Conservation (phyloP, 192 early-diverging fungal genomes). For the Chytriomyces hyalinus region DNA sequence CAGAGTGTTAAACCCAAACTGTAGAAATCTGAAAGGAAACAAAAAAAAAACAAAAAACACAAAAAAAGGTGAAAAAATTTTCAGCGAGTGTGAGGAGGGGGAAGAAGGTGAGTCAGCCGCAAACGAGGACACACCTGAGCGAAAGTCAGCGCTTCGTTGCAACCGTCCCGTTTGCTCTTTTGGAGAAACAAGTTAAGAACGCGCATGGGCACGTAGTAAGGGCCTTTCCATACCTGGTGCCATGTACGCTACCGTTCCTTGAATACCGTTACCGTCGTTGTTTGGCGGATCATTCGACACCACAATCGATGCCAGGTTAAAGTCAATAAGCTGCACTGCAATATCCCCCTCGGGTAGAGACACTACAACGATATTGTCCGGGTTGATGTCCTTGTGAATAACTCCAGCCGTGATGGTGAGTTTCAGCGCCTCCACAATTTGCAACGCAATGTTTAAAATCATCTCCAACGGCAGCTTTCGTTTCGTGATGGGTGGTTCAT, state of each 20-base stretch:
- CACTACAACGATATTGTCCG: constrained; percentile 53
- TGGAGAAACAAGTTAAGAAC: constrained; percentile 24
- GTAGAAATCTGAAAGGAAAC: constrained; percentile 54
- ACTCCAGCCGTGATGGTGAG: constrained; percentile 49
- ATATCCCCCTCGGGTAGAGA: constrained; percentile 22
- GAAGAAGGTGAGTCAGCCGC: too few species aligned
- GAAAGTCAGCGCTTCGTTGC: constrained; percentile 48
- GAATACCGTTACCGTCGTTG: constrained; percentile 40
- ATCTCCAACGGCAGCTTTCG: constrained; percentile 43
- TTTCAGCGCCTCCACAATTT: constrained; percentile 51
- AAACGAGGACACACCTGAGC: constrained; percentile 37
- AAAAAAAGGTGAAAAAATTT: background rate
- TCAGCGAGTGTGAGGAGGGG: too few species aligned
- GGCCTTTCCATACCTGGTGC: constrained; percentile 46
- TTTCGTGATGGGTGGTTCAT: background rate
- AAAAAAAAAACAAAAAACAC: background rate
- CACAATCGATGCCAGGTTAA: constrained; percentile 42
- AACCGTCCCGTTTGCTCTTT: constrained; percentile 59
- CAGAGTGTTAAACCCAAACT: constrained; percentile 57
- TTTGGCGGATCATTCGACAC: constrained; percentile 22
- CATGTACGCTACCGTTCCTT: constrained; percentile 55
- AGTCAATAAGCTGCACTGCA: constrained; percentile 53
- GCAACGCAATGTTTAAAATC: constrained; percentile 42
- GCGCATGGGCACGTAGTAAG: background rate
- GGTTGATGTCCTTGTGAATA: constrained; percentile 59